Evolutionary conservation across 2,329 filamentous ascomycete species (phyloP).

Genomic region (Claviceps pusilla): DNA sequence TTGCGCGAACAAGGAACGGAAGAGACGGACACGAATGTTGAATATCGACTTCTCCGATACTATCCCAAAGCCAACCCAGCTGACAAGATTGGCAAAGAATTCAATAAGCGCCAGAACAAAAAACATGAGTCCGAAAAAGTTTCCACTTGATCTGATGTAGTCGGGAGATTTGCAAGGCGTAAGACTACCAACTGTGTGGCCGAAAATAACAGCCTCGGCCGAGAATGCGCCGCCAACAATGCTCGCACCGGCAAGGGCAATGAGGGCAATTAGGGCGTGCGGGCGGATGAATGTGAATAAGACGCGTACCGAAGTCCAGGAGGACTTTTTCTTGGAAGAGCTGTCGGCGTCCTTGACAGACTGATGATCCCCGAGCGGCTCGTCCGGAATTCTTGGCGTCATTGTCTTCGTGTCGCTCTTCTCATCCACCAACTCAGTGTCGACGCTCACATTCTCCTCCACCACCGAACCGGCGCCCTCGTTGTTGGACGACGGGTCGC

Average conservation of each 20-base stretch:
- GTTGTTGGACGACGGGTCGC: slow-evolving; percentile 4
- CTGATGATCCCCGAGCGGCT: not conserved
- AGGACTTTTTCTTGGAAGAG: not conserved
- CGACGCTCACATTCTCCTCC: not conserved
- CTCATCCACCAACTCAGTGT: not conserved
- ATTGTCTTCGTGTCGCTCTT: not conserved
- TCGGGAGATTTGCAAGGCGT: slow-evolving; percentile 31
- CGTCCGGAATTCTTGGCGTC: not conserved
- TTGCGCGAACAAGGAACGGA: slow-evolving; percentile 50
- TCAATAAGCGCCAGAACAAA: slow-evolving; percentile 33
- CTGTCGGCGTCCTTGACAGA: not conserved
- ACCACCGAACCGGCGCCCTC: not conserved
- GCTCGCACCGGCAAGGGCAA: slow-evolving; percentile 1
- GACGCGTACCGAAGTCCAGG: not conserved
- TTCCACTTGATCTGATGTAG: slow-evolving; percentile 21
- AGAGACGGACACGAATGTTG: slow-evolving; percentile 45
- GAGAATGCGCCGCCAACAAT: slow-evolving; percentile 41
- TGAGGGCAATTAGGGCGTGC: slow-evolving; percentile 4
- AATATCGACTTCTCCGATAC: slow-evolving; percentile 49
- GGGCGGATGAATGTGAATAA: slow-evolving; percentile 4
- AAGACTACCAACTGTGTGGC: slow-evolving; percentile 24
- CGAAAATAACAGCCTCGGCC: slow-evolving; percentile 37
- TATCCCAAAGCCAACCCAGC: slow-evolving; percentile 31
- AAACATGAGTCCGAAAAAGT: slow-evolving; percentile 42
- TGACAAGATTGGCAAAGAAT: slow-evolving; percentile 35